These are phyloP conservation scores for Metschnikowia amazonensis DNA, from an alignment of 805 yeast genomes.

Conservation along the genomic window DNA sequence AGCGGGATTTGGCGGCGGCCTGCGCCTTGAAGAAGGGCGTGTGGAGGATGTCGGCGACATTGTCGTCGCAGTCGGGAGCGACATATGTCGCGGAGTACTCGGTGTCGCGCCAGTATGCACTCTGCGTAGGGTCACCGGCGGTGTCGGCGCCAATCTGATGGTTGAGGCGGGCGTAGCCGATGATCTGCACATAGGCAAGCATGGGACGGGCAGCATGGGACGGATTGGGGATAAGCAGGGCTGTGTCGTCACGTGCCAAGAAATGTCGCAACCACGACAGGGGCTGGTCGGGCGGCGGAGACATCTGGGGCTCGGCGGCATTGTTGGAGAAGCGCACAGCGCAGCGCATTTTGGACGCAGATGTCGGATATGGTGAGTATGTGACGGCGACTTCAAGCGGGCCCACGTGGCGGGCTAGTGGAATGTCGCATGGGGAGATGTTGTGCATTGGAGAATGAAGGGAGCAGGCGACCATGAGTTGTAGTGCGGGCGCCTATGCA, in stretches of 20 bases:
- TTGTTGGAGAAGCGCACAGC: background rate
- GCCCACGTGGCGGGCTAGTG: conserved; percentile 2
- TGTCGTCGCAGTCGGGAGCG: conserved; percentile 22
- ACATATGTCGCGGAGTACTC: conserved; percentile 31
- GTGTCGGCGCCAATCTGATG: conserved; percentile 27
- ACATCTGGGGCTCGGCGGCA: background rate
- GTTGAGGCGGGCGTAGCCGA: conserved; percentile 39
- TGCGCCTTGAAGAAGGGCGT: conserved; percentile 22
- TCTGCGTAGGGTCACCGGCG: conserved; percentile 14
- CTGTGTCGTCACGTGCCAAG: conserved; percentile 8
- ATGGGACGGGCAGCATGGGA: conserved; percentile 18
- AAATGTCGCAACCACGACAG: conserved; percentile 13
- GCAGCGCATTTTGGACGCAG: background rate
- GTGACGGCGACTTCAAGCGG: background rate
- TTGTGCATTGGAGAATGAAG: background rate
- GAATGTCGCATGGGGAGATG: conserved; percentile 1
- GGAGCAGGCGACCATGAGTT: too few relatives aligned
- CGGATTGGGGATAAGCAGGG: background rate
- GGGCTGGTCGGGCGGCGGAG: background rate
- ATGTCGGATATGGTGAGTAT: background rate
- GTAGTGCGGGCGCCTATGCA: too few relatives aligned
- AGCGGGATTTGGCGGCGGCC: conserved; percentile 17
- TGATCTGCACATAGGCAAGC: conserved; percentile 37
- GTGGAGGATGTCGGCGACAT: conserved; percentile 20
- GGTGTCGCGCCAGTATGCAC: conserved; percentile 35